Evolutionary conservation across 257 asterid species (phyloP), one percentile per base, ranked within the genome.

Genomic region (Solanum infundibuliforme): DNA sequence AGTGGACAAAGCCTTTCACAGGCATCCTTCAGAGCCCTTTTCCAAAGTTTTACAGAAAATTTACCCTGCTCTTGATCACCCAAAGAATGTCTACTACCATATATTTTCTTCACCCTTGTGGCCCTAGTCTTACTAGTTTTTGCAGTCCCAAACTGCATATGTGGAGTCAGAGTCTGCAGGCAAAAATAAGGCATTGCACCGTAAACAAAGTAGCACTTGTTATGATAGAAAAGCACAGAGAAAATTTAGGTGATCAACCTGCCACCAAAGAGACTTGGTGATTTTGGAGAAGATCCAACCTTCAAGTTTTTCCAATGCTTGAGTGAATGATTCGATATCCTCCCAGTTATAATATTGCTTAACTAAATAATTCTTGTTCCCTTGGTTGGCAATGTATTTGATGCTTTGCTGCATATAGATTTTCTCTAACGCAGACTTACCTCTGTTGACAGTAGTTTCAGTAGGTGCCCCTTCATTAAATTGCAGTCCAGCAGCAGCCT

Each of bases 211-310:
- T 3, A 31, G 31, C 29, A 48, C 69, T 82, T 48, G 18, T 9
- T 48, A 31, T 48, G 85, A 48, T 1, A 29, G 86, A 82, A 18
- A 27, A 82, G 85, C 38, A 86, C 75, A 86, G 75, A 34, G 31
- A 35, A 73, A 89, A 84, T 62, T 27, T 46, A 83, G 55, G 84
- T 84, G 79, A 43, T 21, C 39, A 87, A 96, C 99, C 99, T 96
- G 99, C 99, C 99, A 97, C 99, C 99, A 97, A 43, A 97, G 83
- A 31, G 98, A 97, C 93, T 97, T 96, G 23, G 94, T 94, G 29
- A 95, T 93, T 60, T 96, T 89, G 86, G 96, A 90, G 91, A 97
- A 97, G 87, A 97, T 91, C 99, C 99, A 97, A 71, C 97, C 92
- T 93, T 97, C 99, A 38, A 94, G 91, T 83, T 91, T 94, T 86